Evolutionary conservation across 305 asterid genomes (phyloP).

Genomic region (Fraxinus sp.): DNA sequence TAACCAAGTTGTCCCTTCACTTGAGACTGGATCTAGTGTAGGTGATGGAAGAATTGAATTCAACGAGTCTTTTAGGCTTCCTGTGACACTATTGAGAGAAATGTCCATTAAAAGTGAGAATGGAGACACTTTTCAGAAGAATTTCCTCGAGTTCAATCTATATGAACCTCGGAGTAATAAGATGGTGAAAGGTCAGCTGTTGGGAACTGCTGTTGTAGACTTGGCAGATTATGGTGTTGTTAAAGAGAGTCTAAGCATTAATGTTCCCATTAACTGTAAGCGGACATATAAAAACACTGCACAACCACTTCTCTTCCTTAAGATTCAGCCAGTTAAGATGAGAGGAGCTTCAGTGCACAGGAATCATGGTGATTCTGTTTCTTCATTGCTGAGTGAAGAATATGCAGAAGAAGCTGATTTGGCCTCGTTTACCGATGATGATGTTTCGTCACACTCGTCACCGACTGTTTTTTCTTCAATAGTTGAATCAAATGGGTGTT

Average conservation of each 20-base stretch:
- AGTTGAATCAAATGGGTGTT: constrained; percentile 57
- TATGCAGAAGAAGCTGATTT: constrained; percentile 74
- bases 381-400: constrained; percentile 69
- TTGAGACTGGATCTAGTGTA: constrained; percentile 47
- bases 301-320: constrained; percentile 64
- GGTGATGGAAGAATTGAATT: constrained; percentile 61
- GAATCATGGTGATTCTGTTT: constrained; percentile 52
- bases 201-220: constrained; percentile 72
- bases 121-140: constrained; percentile 59
- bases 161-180: constrained; percentile 73
- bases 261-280: constrained; percentile 63
- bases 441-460: constrained; percentile 73
- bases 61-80: constrained; percentile 59
- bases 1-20: constrained; percentile 61
- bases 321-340: constrained; percentile 48
- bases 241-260: constrained; percentile 46
- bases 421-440: constrained; percentile 68
- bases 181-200: constrained; percentile 61
- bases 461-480: constrained; percentile 53
- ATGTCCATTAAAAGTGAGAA: constrained; percentile 44
- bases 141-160: constrained; percentile 66
- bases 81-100: constrained; percentile 49
- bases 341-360: constrained; percentile 55
- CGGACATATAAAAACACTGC: constrained; percentile 65
- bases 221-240: constrained; percentile 64